Conservation (phyloP, 768 basidiomycete genomes). For the Suillus lakei region DNA sequence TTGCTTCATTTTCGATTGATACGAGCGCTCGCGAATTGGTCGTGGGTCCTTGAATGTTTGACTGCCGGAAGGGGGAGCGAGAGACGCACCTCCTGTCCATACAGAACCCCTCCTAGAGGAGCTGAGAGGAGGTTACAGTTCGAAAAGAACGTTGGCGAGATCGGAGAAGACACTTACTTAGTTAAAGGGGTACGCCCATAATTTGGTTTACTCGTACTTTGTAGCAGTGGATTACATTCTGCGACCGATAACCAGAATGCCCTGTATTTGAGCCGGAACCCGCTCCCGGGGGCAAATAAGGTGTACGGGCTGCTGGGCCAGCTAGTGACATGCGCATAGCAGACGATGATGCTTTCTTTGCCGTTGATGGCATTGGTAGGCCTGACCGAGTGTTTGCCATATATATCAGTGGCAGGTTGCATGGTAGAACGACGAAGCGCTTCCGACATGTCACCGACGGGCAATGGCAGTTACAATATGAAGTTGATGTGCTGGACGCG, state of each 20-base stretch:
- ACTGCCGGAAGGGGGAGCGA: conserved; percentile 51
- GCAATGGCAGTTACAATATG: conserved; percentile 8
- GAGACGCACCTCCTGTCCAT: conserved; percentile 60
- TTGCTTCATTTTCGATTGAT: conserved; percentile 75
- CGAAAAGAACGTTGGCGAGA: conserved; percentile 12
- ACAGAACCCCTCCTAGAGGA: conserved; percentile 79
- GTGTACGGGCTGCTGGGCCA: conserved; percentile 71
- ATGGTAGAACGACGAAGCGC: conserved; percentile 60
- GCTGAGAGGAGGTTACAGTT: conserved; percentile 34
- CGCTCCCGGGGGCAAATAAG: conserved; percentile 44
- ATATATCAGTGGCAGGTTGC: conserved; percentile 55
- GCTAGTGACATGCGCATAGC: conserved; percentile 72
- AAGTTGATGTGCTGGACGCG: conserved; percentile 15
- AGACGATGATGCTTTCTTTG: conserved; percentile 64
- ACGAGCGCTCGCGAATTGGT: conserved; percentile 76
- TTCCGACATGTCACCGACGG: conserved; percentile 44
- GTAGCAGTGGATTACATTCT: conserved; percentile 70
- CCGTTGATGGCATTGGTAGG: conserved; percentile 75
- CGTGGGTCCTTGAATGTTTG: conserved; percentile 74
- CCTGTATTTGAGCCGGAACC: conserved; percentile 57
- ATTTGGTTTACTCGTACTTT: conserved; percentile 69
- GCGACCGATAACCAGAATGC: conserved; percentile 72
- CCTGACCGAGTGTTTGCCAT: conserved; percentile 61
- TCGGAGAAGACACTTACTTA: conserved; percentile 45
- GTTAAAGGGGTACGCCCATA: conserved; percentile 78